Evolutionary conservation across 208 protist species (phyloP).

Genomic region (Trichomonas gallinae): DNA sequence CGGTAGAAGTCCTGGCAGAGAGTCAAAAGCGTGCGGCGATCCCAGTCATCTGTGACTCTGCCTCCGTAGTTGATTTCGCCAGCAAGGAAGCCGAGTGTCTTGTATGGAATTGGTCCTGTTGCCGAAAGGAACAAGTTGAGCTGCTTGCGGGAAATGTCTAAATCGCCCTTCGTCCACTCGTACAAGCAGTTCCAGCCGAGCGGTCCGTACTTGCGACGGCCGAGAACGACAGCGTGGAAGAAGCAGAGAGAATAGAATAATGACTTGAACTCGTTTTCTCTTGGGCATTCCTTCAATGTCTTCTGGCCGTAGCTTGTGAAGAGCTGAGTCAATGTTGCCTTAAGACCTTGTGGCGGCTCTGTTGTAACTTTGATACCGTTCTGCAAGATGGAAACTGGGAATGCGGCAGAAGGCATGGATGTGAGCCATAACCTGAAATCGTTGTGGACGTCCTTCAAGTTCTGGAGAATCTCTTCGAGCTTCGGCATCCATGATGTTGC

Average conservation of each 20-base stretch:
- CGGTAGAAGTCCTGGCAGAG: slow-evolving; percentile 20
- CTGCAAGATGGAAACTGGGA: slow-evolving; percentile 89
- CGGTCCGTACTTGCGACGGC: slow-evolving; percentile 89
- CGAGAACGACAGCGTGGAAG: slow-evolving; percentile 68
- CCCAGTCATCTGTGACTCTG: slow-evolving; percentile 42
- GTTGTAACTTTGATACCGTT: slow-evolving; percentile 95
- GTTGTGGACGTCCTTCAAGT: slow-evolving; percentile 59
- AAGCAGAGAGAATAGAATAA: slow-evolving; percentile 51
- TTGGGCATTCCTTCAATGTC: background rate
- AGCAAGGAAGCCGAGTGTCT: slow-evolving; percentile 39
- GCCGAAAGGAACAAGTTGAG: slow-evolving; percentile 68
- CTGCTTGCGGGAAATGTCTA: slow-evolving; percentile 64
- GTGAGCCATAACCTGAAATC: slow-evolving; percentile 94
- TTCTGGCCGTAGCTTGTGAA: background rate
- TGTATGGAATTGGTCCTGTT: slow-evolving; percentile 1
- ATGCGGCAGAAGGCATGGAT: slow-evolving; percentile 80
- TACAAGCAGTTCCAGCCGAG: slow-evolving; percentile 96
- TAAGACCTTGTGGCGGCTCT: slow-evolving; percentile 80
- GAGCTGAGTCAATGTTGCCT: slow-evolving; percentile 64
- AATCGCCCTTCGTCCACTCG: slow-evolving; percentile 85
- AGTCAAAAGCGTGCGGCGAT: slow-evolving; percentile 29
- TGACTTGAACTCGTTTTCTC: slow-evolving; percentile 45
- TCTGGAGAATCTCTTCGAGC: slow-evolving; percentile 71
- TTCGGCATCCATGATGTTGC: slow-evolving; percentile 79
- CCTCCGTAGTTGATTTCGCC: slow-evolving; percentile 59